Percentiles rank a stretch among this genome's conserved stretches.
Conservation (phyloP, 139 green algal genomes). For the Nannochloris sp. region DNA sequence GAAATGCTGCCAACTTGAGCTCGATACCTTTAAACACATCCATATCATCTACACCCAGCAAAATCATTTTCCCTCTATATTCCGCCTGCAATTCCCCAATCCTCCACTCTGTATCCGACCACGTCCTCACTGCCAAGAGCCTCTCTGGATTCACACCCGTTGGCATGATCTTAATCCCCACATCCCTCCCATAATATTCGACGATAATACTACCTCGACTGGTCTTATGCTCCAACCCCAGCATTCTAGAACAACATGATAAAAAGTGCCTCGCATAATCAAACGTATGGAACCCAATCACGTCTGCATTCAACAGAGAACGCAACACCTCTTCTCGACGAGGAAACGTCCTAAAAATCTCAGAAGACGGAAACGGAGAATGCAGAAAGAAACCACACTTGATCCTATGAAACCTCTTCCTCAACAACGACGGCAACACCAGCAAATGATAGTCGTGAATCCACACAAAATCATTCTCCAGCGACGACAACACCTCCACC, state of each 20-base stretch:
- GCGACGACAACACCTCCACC: conserved; percentile 57
- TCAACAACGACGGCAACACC: conserved; percentile 87
- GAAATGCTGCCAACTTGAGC: conserved; percentile 68
- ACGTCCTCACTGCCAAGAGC: conserved; percentile 69
- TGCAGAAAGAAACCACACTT: conserved; percentile 90
- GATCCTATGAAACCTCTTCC: conserved; percentile 66
- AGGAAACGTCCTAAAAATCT: conserved; percentile 80
- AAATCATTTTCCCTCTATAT: conserved; percentile 55
- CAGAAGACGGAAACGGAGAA: conserved; percentile 80
- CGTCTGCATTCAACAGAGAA: conserved; percentile 72
- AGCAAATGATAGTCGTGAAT: conserved; percentile 99
- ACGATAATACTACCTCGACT: conserved; percentile 78
- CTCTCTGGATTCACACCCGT: conserved; percentile 83
- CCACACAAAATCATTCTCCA: conserved; percentile 91
- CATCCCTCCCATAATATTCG: conserved; percentile 91
- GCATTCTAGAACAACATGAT: conserved; percentile 82
- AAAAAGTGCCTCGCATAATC: conserved; percentile 94
- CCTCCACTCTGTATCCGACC: conserved; percentile 84
- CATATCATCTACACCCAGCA: conserved; percentile 94
- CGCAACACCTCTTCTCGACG: conserved; percentile 78
- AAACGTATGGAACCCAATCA: conserved; percentile 94
- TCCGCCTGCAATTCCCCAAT: conserved; percentile 77
- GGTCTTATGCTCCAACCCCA: conserved; percentile 91
- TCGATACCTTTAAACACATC: conserved; percentile 93
- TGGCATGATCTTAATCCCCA: conserved; percentile 97